Evolutionary conservation across 2,329 filamentous ascomycete genomes (phyloP).

Genomic region (Aspergillus flavus): DNA sequence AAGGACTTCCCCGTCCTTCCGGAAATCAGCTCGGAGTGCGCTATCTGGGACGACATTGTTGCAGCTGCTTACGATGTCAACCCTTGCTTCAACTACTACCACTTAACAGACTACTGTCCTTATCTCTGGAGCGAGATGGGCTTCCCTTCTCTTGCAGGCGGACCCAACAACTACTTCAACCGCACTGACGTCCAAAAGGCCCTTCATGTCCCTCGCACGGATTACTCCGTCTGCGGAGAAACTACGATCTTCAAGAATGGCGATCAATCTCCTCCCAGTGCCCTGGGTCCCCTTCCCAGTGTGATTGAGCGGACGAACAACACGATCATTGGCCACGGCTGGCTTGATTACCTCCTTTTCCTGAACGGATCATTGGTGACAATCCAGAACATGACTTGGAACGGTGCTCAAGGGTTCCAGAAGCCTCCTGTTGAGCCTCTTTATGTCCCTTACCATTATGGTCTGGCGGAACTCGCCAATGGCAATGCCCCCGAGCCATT

Average conservation of each 20-base stretch:
- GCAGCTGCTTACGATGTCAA: conserved; percentile 62
- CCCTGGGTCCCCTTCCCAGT: conserved; percentile 55
- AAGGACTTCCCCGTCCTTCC: conserved; percentile 61
- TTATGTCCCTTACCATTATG: conserved; percentile 66
- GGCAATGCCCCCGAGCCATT: conserved; percentile 47
- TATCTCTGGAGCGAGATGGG: conserved; percentile 67
- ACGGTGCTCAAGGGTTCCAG: conserved; percentile 71
- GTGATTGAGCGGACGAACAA: conserved; percentile 74
- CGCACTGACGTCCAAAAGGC: conserved; percentile 68
- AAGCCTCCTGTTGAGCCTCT: conserved; percentile 62
- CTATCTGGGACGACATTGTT: conserved; percentile 59
- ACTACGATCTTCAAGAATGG: conserved; percentile 46
- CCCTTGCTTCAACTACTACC: conserved; percentile 78
- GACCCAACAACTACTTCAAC: conserved; percentile 68
- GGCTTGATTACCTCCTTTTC: conserved; percentile 69
- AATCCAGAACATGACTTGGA: conserved; percentile 83
- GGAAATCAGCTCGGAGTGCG: conserved; percentile 53
- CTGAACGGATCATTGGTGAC: conserved; percentile 70
- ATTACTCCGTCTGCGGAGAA: conserved; percentile 48
- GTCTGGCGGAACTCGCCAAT: conserved; percentile 31
- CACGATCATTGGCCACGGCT: conserved; percentile 73
- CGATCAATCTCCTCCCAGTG: conserved; percentile 52
- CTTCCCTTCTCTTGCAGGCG: conserved; percentile 67
- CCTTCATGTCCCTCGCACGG: conserved; percentile 58
- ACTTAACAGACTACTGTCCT: conserved; percentile 72